These are phyloP conservation scores for Yamadazyma akitaensis DNA, from an alignment of 805 yeast species.

Conservation along the genomic window DNA sequence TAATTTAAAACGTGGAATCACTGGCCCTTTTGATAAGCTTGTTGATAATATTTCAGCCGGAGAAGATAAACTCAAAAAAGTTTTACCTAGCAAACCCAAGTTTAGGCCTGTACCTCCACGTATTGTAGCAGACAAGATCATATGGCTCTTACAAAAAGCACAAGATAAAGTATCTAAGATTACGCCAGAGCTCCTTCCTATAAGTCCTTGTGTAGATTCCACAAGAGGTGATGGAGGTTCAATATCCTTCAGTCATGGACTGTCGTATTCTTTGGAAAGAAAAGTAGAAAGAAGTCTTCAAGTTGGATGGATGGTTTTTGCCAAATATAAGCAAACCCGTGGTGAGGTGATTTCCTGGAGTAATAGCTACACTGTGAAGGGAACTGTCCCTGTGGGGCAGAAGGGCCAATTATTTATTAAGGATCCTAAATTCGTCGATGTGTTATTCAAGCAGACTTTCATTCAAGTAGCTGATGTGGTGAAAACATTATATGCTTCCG, in stretches of 20 bases:
- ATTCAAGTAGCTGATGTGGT: constrained; percentile 1
- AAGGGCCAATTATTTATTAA: constrained; percentile 13
- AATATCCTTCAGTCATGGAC: constrained; percentile 9
- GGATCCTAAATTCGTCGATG: constrained; percentile 5
- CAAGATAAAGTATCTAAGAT: background rate
- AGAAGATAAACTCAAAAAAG: constrained; percentile 4
- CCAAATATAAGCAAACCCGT: constrained; percentile 1
- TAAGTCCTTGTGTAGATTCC: constrained; percentile 16
- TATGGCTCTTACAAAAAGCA: constrained; percentile 10
- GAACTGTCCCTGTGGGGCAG: constrained; percentile 8
- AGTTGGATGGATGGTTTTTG: constrained; percentile 6
- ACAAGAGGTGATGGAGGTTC: constrained; percentile 16
- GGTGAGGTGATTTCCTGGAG: constrained; percentile 3
- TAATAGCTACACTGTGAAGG: constrained; percentile 7
- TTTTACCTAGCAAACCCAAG: constrained; percentile 1
- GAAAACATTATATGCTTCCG: background rate
- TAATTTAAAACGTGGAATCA: background rate
- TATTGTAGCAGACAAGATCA: background rate
- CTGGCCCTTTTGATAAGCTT: constrained; percentile 1
- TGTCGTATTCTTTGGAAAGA: background rate
- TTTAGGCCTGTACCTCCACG: background rate
- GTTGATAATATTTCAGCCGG: background rate
- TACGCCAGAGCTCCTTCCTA: constrained; percentile 13
- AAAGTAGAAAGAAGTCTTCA: constrained; percentile 5
- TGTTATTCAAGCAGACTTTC: constrained; percentile 1